Evolutionary conservation across 208 protist genomes (phyloP).

Genomic region (Wallacemonas sp.): DNA sequence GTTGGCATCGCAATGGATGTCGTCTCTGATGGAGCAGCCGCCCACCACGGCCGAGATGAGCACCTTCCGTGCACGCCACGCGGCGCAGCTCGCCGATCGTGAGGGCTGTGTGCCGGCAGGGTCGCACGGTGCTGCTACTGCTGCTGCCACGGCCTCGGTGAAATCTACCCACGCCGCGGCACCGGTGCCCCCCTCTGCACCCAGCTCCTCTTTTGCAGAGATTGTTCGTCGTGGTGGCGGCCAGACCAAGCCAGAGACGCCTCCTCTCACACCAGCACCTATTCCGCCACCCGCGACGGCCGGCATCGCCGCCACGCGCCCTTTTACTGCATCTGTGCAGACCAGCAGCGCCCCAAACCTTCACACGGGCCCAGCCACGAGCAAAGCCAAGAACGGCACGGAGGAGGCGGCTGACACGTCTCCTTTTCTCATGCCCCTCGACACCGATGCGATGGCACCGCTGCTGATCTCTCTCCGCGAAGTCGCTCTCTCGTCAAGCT

Average conservation of each 20-base stretch:
- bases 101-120: too few relatives aligned
- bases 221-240: constrained; percentile 15
- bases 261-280: background rate
- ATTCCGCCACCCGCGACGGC: background rate
- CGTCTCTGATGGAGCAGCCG: constrained; percentile 39
- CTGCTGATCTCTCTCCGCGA: constrained; percentile 46
- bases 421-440: too few relatives aligned
- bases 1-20: constrained; percentile 59
- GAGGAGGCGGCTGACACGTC: too few relatives aligned
- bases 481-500: constrained; percentile 44
- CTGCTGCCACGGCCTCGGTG: too few relatives aligned
- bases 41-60: constrained; percentile 27
- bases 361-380: too few relatives aligned
- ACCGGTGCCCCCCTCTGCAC: background rate
- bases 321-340: background rate
- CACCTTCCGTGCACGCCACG: constrained; percentile 17
- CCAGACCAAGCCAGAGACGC: background rate
- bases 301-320: background rate
- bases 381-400: too few relatives aligned
- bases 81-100: background rate
- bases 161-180: too few relatives aligned
- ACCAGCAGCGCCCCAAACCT: too few relatives aligned
- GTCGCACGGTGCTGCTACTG: too few relatives aligned
- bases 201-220: constrained; percentile 17
- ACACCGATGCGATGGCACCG: background rate